Evolutionary conservation across 306 rosid species (phyloP).

Genomic region (Sicyos edulis): DNA sequence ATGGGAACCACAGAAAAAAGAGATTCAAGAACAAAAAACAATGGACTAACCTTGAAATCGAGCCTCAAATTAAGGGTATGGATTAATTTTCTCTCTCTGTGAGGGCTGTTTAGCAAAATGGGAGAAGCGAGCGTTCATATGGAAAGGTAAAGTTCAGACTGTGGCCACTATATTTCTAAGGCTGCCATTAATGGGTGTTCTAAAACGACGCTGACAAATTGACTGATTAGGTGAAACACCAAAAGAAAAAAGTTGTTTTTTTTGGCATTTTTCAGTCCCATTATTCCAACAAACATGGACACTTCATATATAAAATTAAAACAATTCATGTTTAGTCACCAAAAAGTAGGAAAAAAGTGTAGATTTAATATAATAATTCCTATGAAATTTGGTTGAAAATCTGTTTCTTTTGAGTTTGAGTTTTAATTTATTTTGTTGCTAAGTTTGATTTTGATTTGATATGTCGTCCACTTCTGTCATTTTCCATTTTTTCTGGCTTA

Average conservation of each 20-base stretch:
- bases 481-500: too few species aligned
- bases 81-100: neutral
- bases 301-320: slow-evolving; percentile 3
- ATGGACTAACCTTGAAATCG: neutral
- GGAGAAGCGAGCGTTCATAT: neutral
- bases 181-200: slow-evolving; percentile 19
- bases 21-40: neutral
- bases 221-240: slow-evolving; percentile 8
- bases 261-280: neutral
- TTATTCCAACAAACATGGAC: slow-evolving; percentile 5
- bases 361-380: neutral
- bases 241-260: neutral
- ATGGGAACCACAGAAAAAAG: neutral
- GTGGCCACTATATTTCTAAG: neutral
- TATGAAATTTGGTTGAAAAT: neutral
- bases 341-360: neutral
- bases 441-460: too few species aligned
- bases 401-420: too few species aligned
- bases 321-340: neutral
- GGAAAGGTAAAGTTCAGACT: slow-evolving; percentile 19
- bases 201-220: slow-evolving; percentile 15
- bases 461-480: too few species aligned
- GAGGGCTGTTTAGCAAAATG: neutral
- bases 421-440: too few species aligned
- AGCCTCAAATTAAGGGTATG: neutral